Percentiles rank a stretch among this genome's conserved stretches.
phyloP scores from a whole-genome alignment of 2,329 filamentous ascomycete species.

The Sporothrix curviconia region DNA sequence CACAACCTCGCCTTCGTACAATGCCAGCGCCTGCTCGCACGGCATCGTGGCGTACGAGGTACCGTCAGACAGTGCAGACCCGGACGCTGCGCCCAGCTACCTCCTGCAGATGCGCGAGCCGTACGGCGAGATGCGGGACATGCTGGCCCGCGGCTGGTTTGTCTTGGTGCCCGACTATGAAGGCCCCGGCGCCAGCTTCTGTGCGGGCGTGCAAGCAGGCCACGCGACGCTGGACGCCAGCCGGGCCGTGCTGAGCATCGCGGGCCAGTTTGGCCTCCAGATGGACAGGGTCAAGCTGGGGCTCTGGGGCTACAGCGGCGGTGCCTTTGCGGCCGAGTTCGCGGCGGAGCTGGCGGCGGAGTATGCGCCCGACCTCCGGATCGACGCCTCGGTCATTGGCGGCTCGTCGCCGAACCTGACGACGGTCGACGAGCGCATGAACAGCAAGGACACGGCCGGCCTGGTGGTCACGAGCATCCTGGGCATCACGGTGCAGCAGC shows the following conservation, averaged over 20 bases:
- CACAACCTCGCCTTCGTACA: not conserved
- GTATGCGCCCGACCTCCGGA: slow-evolving; percentile 40
- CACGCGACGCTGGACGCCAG: slow-evolving; percentile 38
- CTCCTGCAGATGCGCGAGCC: slow-evolving; percentile 12
- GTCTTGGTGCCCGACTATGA: slow-evolving; percentile 40
- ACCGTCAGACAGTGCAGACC: slow-evolving; percentile 32
- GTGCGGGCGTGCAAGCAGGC: slow-evolving; percentile 33
- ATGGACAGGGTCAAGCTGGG: slow-evolving; percentile 29
- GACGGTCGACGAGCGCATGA: slow-evolving; percentile 27
- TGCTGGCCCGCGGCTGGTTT: slow-evolving; percentile 35
- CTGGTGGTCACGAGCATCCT: slow-evolving; percentile 29
- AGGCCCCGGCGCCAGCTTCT: slow-evolving; percentile 35
- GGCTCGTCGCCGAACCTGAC: slow-evolving; percentile 36
- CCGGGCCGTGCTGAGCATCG: slow-evolving; percentile 32
- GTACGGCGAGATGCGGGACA: slow-evolving; percentile 29
- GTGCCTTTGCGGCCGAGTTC: slow-evolving; percentile 40
- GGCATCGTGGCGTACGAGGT: slow-evolving; percentile 35
- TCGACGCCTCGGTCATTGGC: slow-evolving; percentile 34
- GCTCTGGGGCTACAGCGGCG: slow-evolving; percentile 48
- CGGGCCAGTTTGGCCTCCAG: not conserved
- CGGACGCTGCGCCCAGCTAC: slow-evolving; percentile 33
- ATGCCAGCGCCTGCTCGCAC: not conserved
- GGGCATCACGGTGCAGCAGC: slow-evolving; percentile 29
- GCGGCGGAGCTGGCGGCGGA: slow-evolving; percentile 38
- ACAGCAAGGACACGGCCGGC: slow-evolving; percentile 28